Base-by-base conservation (phyloP, 768 basidiomycete genomes). In the Tulasnella sp. region DNA sequence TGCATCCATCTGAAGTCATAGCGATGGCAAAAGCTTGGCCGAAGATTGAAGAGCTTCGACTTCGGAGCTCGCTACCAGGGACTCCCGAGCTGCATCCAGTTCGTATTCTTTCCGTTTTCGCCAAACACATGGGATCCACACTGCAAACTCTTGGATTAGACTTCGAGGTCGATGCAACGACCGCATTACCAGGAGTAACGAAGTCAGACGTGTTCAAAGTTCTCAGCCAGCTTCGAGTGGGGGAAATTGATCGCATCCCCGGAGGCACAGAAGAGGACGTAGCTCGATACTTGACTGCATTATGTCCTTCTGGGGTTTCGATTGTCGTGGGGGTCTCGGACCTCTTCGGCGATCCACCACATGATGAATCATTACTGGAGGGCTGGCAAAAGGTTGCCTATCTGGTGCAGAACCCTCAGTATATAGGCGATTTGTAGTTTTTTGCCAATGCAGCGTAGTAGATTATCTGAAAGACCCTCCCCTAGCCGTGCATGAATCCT, bases 281-380 rank as follows among this genome's bases (percentile, higher is more conserved):
- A 28, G 64, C 64, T 34, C 64, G 64, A 18, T 69, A 69, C 28
- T 34, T 69, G 64, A 14, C 6, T 20, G 28, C 64, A 24, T 31
- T 69, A 31, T 69, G 64, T 34, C 64, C 34, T 6, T 69, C 18
- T 18, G 64, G 64, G 5, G 34, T 69, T 37, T 69, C 64, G 34
- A 69, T 69, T 69, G 64, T 37, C 18, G 64, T 69, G 34, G 64
- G 64, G 34, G 31, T 69, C 28, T 69, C 64, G 64, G 31, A 69
- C 31, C 64, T 69, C 11, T 69, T 69, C 34, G 31, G 31, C 28
- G 58, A 60, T n/a, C 31, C 58, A 9, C 58, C 58, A 28, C 12
- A 60, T 1, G 64, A 69, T 28, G 34, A 7, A 28, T 31, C 64
- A 69, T 1, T 34, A 37, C 16, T 37, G 34, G 11, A 20, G 18